Conservation (phyloP, 192 early-diverging fungal genomes). For the Endogone sp. region DNA sequence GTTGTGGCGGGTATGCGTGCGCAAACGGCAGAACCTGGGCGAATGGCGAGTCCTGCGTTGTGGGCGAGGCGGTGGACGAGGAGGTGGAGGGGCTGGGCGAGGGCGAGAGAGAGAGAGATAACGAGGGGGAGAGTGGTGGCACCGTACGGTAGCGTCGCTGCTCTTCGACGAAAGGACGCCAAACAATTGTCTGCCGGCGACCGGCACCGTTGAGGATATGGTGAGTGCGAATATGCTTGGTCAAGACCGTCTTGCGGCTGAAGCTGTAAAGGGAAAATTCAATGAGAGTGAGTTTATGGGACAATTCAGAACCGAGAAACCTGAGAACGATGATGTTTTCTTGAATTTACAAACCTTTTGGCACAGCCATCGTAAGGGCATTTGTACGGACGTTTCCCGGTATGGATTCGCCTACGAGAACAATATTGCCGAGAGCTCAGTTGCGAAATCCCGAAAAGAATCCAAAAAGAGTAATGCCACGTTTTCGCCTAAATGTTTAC, state of each 20-base stretch:
- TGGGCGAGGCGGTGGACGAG: neutral
- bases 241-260: slow-evolving; percentile 50
- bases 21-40: neutral
- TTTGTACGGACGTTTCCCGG: slow-evolving; percentile 34
- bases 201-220: slow-evolving; percentile 16
- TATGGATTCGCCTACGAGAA: slow-evolving; percentile 26
- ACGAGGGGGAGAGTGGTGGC: too few species aligned
- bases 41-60: neutral
- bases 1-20: neutral
- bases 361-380: slow-evolving; percentile 28
- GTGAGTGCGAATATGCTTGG: slow-evolving; percentile 38
- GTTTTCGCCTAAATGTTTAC: slow-evolving; percentile 46
- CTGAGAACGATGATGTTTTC: neutral
- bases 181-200: slow-evolving; percentile 22
- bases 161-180: slow-evolving; percentile 31
- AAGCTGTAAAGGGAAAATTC: slow-evolving; percentile 28
- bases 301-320: neutral
- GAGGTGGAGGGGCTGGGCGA: neutral
- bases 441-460: neutral
- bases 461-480: neutral
- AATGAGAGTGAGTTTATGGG: neutral
- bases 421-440: neutral
- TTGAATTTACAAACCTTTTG: slow-evolving; percentile 16
- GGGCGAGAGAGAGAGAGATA: too few species aligned
- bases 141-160: too few species aligned